phyloP scores from a whole-genome alignment of 306 rosid species.

The Cicer yamashitae region DNA sequence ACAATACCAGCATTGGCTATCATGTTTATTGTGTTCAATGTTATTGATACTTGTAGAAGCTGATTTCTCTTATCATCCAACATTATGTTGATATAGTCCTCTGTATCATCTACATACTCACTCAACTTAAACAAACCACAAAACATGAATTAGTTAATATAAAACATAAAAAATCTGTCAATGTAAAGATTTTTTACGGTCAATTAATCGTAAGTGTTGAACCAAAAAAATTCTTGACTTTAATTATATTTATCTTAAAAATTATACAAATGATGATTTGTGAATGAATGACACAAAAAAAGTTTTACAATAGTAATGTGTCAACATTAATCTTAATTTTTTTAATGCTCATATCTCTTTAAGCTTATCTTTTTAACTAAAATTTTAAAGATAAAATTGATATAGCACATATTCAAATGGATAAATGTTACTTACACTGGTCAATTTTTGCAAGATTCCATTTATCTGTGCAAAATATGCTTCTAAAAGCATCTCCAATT shows the following conservation, averaged over 20 bases:
- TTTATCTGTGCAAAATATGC: slow-evolving; percentile 84
- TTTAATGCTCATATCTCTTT: too few species aligned
- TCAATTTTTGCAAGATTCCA: slow-evolving; percentile 70
- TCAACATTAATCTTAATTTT: too few species aligned
- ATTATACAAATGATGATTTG: too few species aligned
- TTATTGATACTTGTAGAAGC: slow-evolving; percentile 73
- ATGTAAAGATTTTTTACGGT: too few species aligned
- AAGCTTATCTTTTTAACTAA: too few species aligned
- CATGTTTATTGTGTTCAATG: slow-evolving; percentile 36
- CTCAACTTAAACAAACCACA: slow-evolving; percentile 58
- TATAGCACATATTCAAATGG: not conserved
- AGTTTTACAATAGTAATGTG: too few species aligned
- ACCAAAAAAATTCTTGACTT: too few species aligned
- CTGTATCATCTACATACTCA: slow-evolving; percentile 85
- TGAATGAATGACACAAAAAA: too few species aligned
- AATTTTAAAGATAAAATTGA: not conserved
- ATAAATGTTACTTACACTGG: slow-evolving; percentile 56
- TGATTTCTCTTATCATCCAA: slow-evolving; percentile 87
- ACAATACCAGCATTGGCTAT: slow-evolving; percentile 45
- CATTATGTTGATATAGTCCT: slow-evolving; percentile 89
- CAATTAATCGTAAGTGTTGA: too few species aligned
- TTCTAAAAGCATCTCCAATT: slow-evolving; percentile 88
- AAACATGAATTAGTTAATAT: not conserved
- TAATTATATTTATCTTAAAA: too few species aligned
- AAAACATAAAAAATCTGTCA: not conserved